Evolutionary conservation across 805 yeast genomes (phyloP), one percentile per base, ranked within the genome.

Genomic region (Wickerhamomyces mucosus): DNA sequence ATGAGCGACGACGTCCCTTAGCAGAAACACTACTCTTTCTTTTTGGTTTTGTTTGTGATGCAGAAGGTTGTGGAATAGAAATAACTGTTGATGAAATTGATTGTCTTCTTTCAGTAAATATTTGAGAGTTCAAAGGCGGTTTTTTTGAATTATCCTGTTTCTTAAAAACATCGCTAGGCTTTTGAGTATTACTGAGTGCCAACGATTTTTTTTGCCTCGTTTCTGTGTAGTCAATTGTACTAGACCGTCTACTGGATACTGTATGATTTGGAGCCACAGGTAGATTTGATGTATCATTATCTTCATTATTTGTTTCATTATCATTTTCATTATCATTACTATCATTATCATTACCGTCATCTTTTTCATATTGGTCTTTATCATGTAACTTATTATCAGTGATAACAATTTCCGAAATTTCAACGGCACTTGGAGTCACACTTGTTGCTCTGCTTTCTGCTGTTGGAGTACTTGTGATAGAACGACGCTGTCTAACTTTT

Each of bases 401-500:
- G 5, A 23, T 8, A 14, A 23, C 15, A 15, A 23, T 6, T 13
- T 23, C 26, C 5, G 26, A 23, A 14, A 23, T 23, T 13, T 23
- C 26, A 5, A 23, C 16, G 15, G 26, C 35, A 33, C 18, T 21
- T 6, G 51, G 40, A 1, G 46, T 37, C 18, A 36, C 35, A 25
- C 43, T 48, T 6, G 52, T 26, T 29, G 42, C 43, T 33, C 53
- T 46, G 20, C 55, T 44, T 7, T 43, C 45, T 7, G 26, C 25
- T 3, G 35, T 39, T 18, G 56, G 49, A 2, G 59, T 50, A 8
- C 42, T 37, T 3, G 48, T 35, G 1, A 48, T 48, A 16, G 59
- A 49, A 31, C 69, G 57, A 42, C 68, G 63, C 36, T 61, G 62
- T 29, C 55, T 63, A 9, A 59, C 44, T 38, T 75, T 77, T 3